Conservation (phyloP, 257 asterid genomes). For the Lithospermum erythrorhizon region DNA sequence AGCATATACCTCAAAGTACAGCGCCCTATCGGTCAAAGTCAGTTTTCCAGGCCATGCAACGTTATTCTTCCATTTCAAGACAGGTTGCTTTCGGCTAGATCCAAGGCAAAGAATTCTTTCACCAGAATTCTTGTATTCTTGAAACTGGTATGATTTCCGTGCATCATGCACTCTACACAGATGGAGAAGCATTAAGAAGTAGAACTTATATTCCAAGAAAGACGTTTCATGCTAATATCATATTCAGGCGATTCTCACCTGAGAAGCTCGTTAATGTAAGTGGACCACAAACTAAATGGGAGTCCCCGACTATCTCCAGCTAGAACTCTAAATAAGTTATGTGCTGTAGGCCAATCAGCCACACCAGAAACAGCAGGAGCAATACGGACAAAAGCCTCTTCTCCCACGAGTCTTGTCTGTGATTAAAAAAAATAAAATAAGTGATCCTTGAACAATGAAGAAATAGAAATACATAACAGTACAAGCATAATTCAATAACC, state of each 20-base stretch:
- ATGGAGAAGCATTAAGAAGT: slow-evolving; percentile 8
- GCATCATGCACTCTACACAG: slow-evolving; percentile 81
- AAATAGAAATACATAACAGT: background rate
- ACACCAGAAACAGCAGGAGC: slow-evolving; percentile 94
- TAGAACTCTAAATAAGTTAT: slow-evolving; percentile 87
- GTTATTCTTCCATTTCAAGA: slow-evolving; percentile 83
- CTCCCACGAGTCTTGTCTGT: slow-evolving; percentile 70
- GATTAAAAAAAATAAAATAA: slow-evolving; percentile 19
- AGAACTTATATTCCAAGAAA: slow-evolving; percentile 2
- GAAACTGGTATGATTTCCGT: slow-evolving; percentile 47
- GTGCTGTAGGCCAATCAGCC: slow-evolving; percentile 84
- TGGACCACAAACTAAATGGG: slow-evolving; percentile 64
- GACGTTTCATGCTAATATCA: background rate
- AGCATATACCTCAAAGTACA: slow-evolving; percentile 76
- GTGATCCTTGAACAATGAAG: background rate
- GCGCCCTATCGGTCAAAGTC: slow-evolving; percentile 72
- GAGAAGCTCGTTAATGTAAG: slow-evolving; percentile 71
- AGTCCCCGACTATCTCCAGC: slow-evolving; percentile 67
- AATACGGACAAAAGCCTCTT: slow-evolving; percentile 90
- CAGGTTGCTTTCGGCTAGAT: slow-evolving; percentile 93
- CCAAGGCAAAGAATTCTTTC: slow-evolving; percentile 69
- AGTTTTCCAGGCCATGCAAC: slow-evolving; percentile 95
- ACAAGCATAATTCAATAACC: background rate
- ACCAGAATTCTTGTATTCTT: slow-evolving; percentile 28
- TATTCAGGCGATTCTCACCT: slow-evolving; percentile 45